Evolutionary conservation across 805 yeast genomes (phyloP).

Genomic region (Wickerhamiella azymoides): DNA sequence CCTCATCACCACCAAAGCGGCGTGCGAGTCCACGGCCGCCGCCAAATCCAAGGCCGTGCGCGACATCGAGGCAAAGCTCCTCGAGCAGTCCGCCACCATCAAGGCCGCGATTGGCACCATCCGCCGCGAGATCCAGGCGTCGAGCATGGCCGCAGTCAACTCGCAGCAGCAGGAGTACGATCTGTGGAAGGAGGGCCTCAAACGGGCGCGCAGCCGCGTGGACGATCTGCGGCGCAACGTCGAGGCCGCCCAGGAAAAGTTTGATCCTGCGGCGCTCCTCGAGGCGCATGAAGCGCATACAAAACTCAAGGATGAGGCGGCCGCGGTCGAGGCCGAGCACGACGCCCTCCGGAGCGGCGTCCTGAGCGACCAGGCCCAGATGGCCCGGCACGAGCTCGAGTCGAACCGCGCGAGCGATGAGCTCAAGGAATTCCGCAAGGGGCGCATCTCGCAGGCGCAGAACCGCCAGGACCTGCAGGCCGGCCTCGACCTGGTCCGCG

Average conservation of each 20-base stretch:
- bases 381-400: neutral
- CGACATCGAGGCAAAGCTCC: neutral
- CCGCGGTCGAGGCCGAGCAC: neutral
- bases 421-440: neutral
- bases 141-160: neutral
- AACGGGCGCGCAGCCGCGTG: neutral
- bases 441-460: neutral
- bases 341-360: neutral
- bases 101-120: neutral
- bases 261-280: conserved; percentile 2
- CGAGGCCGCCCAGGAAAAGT: neutral
- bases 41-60: neutral
- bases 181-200: neutral
- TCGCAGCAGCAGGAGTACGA: neutral
- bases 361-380: neutral
- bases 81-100: neutral
- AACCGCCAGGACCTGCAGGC: neutral
- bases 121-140: neutral
- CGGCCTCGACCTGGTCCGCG: neutral
- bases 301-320: neutral
- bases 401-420: neutral
- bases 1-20: no score
- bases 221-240: neutral
- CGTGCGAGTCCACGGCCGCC: no score
- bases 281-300: neutral